Evolutionary conservation across 257 asterid genomes (phyloP), one percentile per base, ranked within the genome.

Genomic region (Solanum verrucosum): DNA sequence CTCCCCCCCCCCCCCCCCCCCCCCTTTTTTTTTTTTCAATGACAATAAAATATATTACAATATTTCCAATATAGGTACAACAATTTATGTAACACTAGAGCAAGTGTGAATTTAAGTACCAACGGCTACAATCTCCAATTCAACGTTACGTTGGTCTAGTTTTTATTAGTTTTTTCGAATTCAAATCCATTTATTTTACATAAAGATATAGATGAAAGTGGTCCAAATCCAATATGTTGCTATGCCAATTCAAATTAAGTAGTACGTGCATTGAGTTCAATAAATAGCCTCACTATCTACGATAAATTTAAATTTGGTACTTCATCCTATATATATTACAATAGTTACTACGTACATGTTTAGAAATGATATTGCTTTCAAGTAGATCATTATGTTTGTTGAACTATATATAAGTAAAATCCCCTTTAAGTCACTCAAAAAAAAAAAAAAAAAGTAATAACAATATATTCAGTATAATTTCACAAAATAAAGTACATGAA

Each of bases 1-100:
- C 68, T 8, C 7, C n/a, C 20, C 2, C 40, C 40, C 38, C 38
- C 9, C 0, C 0, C 56, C 20, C 7, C 7, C 7, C 0, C 5
- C 20, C 20, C 20, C 18, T 18, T 16, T 0, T 1, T 7, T 20
- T 59, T 59, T 59, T 59, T 59, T 21, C 27, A 21, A 59, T 59
- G 68, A 23, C 63, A 16, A 59, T 59, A 21, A 59, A 68, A 68
- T 27, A 13, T 27, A 68, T 68, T 68, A 3, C 75, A 27, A 68
- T 6, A 27, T 68, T 25, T 27, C 72, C 34, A 68, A 68, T 68
- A 27, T 5, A 67, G 6, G 65, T 38, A 46, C 25, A 21, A 38
- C 31, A 38, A 75, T 18, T 56, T 56, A 56, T 56, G 65, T 56
- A 20, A 20, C 65, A 56, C 25, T 56, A 56, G 65, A 56, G 25